Evolutionary conservation across 805 yeast species (phyloP).

Genomic region (Danielia reshetovae): DNA sequence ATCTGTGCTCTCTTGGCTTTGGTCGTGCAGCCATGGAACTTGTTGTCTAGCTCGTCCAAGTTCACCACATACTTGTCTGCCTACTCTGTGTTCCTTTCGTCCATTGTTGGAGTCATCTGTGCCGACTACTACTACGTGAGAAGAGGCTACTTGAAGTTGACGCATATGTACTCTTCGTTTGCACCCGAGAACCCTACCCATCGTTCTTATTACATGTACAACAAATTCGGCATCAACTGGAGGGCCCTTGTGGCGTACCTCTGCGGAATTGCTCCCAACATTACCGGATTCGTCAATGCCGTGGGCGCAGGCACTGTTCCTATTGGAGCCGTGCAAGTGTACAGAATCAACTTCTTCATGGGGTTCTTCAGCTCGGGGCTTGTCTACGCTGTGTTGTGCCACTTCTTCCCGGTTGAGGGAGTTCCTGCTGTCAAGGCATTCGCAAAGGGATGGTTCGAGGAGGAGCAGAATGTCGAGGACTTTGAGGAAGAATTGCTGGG

Average conservation of each 20-base stretch:
- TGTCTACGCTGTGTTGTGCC: slow-evolving; percentile 51
- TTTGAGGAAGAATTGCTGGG: slow-evolving; percentile 45
- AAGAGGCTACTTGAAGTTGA: slow-evolving; percentile 62
- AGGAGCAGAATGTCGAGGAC: slow-evolving; percentile 60
- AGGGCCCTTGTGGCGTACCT: slow-evolving; percentile 78
- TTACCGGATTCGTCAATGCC: slow-evolving; percentile 85
- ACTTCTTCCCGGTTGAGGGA: slow-evolving; percentile 49
- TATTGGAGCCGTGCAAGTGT: slow-evolving; percentile 69
- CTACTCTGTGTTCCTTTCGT: slow-evolving; percentile 75
- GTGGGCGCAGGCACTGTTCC: slow-evolving; percentile 66
- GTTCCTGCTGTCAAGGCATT: slow-evolving; percentile 33
- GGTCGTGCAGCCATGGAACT: slow-evolving; percentile 80
- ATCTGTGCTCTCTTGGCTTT: slow-evolving; percentile 70
- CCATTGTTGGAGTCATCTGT: slow-evolving; percentile 74
- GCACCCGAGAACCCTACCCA: slow-evolving; percentile 30
- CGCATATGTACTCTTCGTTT: slow-evolving; percentile 56
- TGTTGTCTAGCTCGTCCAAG: slow-evolving; percentile 57
- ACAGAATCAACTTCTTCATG: slow-evolving; percentile 69
- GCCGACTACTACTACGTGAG: slow-evolving; percentile 65
- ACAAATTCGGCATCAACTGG: slow-evolving; percentile 70
- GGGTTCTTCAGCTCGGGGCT: slow-evolving; percentile 63
- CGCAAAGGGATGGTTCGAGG: slow-evolving; percentile 60
- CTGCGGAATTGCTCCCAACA: slow-evolving; percentile 76
- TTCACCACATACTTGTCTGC: slow-evolving; percentile 81
- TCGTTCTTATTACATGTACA: slow-evolving; percentile 53